Percentiles rank a stretch among this genome's conserved stretches.
Evolutionary conservation across 2,329 filamentous ascomycete genomes (phyloP).

Genomic region (Chrysoporthe deuterocubensis): DNA sequence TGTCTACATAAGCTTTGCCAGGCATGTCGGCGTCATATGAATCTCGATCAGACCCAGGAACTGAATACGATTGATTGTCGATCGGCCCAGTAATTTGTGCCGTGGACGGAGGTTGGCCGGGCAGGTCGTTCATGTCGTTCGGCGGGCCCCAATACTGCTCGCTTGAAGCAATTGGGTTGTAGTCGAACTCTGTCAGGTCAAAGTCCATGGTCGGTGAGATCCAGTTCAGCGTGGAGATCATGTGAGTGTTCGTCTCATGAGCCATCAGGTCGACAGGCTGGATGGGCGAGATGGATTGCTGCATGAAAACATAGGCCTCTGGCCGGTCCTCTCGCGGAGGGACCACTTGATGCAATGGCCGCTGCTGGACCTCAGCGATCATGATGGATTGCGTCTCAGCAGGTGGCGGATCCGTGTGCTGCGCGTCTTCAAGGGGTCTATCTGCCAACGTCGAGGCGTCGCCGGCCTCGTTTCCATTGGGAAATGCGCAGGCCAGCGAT

Average conservation of each 20-base stretch:
- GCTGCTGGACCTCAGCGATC: neutral
- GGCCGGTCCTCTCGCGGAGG: neutral
- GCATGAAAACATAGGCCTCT: conserved; percentile 3
- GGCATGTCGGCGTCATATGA: conserved; percentile 10
- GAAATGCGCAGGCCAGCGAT: conserved; percentile 18
- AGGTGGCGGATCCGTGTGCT: neutral
- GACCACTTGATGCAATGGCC: neutral
- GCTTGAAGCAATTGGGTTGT: conserved; percentile 15
- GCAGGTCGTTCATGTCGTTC: conserved; percentile 1
- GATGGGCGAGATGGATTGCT: neutral
- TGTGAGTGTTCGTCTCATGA: conserved; percentile 13
- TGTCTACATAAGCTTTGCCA: conserved; percentile 19
- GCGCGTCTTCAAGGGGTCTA: neutral
- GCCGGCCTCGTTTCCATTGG: conserved; percentile 13
- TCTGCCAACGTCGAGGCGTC: neutral
- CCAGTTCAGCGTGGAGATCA: conserved; percentile 25
- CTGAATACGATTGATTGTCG: neutral
- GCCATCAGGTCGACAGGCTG: conserved; percentile 10
- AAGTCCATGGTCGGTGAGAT: conserved; percentile 25
- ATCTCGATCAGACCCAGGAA: neutral
- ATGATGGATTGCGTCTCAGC: conserved; percentile 6
- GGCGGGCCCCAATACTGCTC: conserved; percentile 22
- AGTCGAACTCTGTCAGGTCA: conserved; percentile 18
- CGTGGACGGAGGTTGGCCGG: neutral
- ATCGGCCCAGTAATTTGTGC: neutral